These are phyloP conservation scores for Abrus precatorius DNA, from an alignment of 306 rosid species.

Conservation along the genomic window DNA sequence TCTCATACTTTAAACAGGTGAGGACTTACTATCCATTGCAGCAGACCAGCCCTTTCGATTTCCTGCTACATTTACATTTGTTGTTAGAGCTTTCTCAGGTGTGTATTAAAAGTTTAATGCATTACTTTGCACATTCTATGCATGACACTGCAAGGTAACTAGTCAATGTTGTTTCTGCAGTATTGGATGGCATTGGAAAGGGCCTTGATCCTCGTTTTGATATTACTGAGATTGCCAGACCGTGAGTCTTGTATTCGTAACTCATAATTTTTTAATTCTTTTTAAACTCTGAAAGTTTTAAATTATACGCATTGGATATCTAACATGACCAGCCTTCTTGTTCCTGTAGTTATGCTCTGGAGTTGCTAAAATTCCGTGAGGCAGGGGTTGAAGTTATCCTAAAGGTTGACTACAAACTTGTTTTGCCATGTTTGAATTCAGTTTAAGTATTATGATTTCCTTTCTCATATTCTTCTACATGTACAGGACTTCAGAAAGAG, in stretches of 20 bases:
- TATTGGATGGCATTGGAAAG: conserved; percentile 98
- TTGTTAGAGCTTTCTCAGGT: conserved; percentile 99
- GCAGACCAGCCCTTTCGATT: conserved; percentile 98
- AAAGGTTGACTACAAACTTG: conserved; percentile 63
- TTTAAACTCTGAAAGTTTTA: conserved; percentile 17
- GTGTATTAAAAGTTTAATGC: conserved; percentile 38
- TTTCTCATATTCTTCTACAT: conserved; percentile 54
- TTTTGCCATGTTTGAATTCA: conserved; percentile 31
- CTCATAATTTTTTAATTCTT: conserved; percentile 19
- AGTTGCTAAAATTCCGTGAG: conserved; percentile 92
- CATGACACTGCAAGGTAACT: conserved; percentile 38
- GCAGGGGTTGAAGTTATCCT: conserved; percentile 94
- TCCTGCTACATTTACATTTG: conserved; percentile 99
- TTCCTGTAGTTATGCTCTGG: conserved; percentile 89
- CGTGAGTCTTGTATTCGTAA: conserved; percentile 72
- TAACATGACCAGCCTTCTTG: conserved; percentile 49
- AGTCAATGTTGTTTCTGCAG: conserved; percentile 55
- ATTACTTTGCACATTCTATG: conserved; percentile 34
- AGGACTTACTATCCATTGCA: conserved; percentile 92
- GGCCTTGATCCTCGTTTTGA: conserved; percentile 99
- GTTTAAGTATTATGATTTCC: conserved; percentile 37
- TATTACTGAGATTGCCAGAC: conserved; percentile 98
- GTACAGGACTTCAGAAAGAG: conserved; percentile 83
- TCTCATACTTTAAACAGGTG: conserved; percentile 74
- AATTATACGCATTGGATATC: conserved; percentile 38